Base-by-base conservation (phyloP, 1,284 basidiomycete genomes). In the Tilletia horrida region DNA sequence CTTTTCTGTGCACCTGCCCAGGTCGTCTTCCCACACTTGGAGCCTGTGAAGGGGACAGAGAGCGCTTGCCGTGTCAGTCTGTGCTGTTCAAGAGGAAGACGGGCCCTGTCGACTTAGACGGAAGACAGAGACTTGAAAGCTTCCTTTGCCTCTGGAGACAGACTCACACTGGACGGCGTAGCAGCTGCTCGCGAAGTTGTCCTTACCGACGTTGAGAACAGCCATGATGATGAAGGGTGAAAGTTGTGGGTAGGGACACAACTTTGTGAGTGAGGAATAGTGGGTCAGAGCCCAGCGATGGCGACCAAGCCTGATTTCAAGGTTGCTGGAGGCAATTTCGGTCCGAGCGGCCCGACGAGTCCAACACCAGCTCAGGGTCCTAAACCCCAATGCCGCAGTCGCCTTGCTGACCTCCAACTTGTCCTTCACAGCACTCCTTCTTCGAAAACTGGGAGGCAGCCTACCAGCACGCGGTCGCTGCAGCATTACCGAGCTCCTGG, bases 11-110 rank as follows among this genome's bases (percentile, higher is more conserved):
- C 27, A 59, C 55, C 55, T 18, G 23, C 27, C 73, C 73, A 75
- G 21, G 73, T 75, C 44, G 73, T 75, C 64, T 75, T 75, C 52
- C 73, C 73, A 59, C 73, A 75, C 67, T 72, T 75, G 64, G 69
- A 70, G 65, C 73, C 73, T 75, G 66, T 44, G 8, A 7, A 11
- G 3, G 29, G 11, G 25, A 16, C 29, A 31, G 27, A 7, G 6
- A 31, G 27, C 21, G 21, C 23, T 6, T 59, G 2, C 14, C 14
- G 16, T 59, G 55, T 6, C 31, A 23, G 50, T 27, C 23, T 18
- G 16, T 4, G 16, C 45, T n/a, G n/a, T n/a, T n/a, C n/a, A n/a
- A n/a, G 16, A 52, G 21, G 11, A 27, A 18, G 23, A 13, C n/a
- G 16, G 47, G 7, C 16, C n/a, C n/a, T n/a, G 16, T 7, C 16